Evolutionary conservation across 768 basidiomycete species (phyloP), one percentile per base, ranked within the genome.

Genomic region (Tephrocybe sp.): DNA sequence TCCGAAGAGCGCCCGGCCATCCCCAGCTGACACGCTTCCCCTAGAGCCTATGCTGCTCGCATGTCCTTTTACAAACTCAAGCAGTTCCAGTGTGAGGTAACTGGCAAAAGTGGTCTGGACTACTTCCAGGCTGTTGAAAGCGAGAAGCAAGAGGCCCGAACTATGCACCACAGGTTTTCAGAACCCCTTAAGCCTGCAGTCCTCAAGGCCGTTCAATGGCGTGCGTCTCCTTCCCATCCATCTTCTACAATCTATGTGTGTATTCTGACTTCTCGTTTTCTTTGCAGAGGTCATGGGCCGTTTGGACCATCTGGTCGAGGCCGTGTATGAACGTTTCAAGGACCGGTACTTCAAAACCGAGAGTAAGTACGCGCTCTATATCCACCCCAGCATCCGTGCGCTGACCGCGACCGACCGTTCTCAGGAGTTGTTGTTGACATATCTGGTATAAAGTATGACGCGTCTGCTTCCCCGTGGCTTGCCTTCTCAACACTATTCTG

Each of bases 61-160:
- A 89, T 96, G 82, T 87, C 90, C 52, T 98, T 97, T 76, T 97
- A 97, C 74, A 82, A 85, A 47, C 80, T 91, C 52, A 93, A 92
- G 63, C 87, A 94, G 63, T 98, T 98, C 70, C 92, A 96, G 64
- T 98, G 96, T 66, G 96, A 98, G 73, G 92, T 95, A 61, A 93
- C 92, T 27, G 93, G 95, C 69, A 96, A 93, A 74, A 88, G 90
- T 57, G 86, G 87, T 47, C 79, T 98, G 46, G 89, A 92, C 74
- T 99, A 93, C 71, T 97, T 95, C 68, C 85, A 92, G 62, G 97
- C 97, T 19, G 76, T 95, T 37, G 86, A 92, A 59, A 94, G 91
- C 50, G 97, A 99, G 69, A 83, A 80, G 52, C 84, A 86, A 59
- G 97, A 98, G 71, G 90, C 90, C 26, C 79, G 86, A 49, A 89